Evolutionary conservation across 1,139 yeast genomes (phyloP), one percentile per base, ranked within the genome.

Genomic region (Nakaseomyces bracarensis): DNA sequence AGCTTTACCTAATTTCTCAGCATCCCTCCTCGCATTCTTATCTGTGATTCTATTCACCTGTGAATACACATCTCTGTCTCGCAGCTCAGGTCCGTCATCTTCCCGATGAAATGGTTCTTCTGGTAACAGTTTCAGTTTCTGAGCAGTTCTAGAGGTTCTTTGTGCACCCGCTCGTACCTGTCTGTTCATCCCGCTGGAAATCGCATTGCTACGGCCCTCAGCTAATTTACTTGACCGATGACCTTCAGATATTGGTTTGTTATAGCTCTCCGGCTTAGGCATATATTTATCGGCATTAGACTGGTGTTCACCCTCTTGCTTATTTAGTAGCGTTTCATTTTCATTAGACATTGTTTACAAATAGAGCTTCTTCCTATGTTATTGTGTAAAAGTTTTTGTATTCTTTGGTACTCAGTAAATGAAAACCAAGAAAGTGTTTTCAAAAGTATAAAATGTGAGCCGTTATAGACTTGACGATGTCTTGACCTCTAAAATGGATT

Each of bases 1-100:
- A 51, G 84, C 83, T 57, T 87, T 89, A 5, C 96, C 95, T 46
- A 91, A 68, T 34, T 89, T 75, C 58, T 87, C 96, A 1, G 98
- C 98, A 69, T 91, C 97, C 51, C 81, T 82, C 50, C 97, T 69
- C 0, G 98, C 97, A 1, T 93, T 82, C n/a, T 82, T 74, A 49
- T 91, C 96, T 34, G 82, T 86, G 49, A 89, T 89, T 46, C 84
- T 72, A 43, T 82, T 79, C 10, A 85, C 87, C 53, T 85, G 95
- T 0, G 94, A 80, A 53, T 84, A 84, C 1, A 83, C 91, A 25
- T 77, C 79, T 22, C 74, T 64, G 22, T 68, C 70, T 10, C 62
- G 58, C 10, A 64, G 67, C 23, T 67, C 69, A 13, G 59, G 67
- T 5, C 55, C 65, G 15, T 63, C 67, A 14, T 59, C 64, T 25